phyloP scores from a whole-genome alignment of 164 flowering plant species.

The Dillenia suffruticosa region DNA sequence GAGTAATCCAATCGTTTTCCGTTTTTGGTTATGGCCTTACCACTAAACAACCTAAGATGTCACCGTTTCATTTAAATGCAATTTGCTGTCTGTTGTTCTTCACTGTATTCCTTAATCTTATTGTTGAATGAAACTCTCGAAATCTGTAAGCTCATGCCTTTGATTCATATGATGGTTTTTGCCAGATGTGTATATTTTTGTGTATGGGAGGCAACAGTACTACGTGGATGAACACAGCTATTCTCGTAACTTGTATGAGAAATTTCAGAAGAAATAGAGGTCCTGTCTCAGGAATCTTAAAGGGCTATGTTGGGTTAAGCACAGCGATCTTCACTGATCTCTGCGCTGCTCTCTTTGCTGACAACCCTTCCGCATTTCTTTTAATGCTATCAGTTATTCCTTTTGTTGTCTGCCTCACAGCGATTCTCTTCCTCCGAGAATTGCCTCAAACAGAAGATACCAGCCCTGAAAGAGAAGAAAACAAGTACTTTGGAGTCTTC shows the following conservation, averaged over 20 bases:
- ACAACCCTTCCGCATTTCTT: constrained; percentile 54
- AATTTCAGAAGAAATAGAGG: constrained; percentile 79
- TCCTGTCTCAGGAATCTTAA: constrained; percentile 82
- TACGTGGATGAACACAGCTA: constrained; percentile 97
- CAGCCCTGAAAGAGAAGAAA: constrained; percentile 30
- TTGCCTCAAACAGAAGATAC: constrained; percentile 30
- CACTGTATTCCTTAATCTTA: too few relatives aligned
- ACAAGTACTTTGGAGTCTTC: constrained; percentile 25
- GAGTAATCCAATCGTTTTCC: too few relatives aligned
- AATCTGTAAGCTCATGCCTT: too few relatives aligned
- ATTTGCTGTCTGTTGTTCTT: too few relatives aligned
- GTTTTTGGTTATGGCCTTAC: too few relatives aligned
- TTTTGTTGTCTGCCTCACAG: constrained; percentile 50
- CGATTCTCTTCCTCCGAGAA: constrained; percentile 70
- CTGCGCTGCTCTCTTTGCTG: constrained; percentile 58
- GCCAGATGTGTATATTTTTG: constrained; percentile 73
- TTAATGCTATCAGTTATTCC: constrained; percentile 69
- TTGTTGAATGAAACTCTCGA: too few relatives aligned
- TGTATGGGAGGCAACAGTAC: constrained; percentile 96
- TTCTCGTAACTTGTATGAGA: constrained; percentile 76
- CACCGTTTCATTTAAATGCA: too few relatives aligned
- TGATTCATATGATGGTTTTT: background rate
- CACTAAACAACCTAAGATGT: too few relatives aligned
- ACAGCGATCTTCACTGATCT: constrained; percentile 89
- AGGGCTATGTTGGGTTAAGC: constrained; percentile 82